These are phyloP conservation scores for Zoysia japonica DNA, from an alignment of 176 grass and related monocot genomes.

Conservation along the genomic window DNA sequence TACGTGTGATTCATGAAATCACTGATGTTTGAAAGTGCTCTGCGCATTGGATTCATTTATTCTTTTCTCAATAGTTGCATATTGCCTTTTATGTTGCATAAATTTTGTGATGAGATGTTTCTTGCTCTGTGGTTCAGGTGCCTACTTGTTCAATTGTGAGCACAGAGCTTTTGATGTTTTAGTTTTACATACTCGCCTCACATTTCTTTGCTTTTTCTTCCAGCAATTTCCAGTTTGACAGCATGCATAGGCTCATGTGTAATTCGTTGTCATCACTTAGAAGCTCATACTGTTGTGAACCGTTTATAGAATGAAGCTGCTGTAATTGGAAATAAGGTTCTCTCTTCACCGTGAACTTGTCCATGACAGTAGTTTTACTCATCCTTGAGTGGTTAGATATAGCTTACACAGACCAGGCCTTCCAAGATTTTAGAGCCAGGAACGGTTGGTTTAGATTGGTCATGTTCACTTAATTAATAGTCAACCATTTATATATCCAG, in stretches of 20 bases:
- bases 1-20: neutral
- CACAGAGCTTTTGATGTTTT: neutral
- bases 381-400: neutral
- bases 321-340: neutral
- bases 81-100: neutral
- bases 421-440: neutral
- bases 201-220: neutral
- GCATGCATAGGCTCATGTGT: neutral
- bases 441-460: neutral
- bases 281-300: neutral
- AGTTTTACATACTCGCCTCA: neutral
- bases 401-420: neutral
- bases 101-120: too few species aligned
- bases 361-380: neutral
- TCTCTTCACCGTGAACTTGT: neutral
- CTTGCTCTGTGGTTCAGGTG: too few species aligned
- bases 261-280: neutral
- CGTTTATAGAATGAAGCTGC: neutral
- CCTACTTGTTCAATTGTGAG: too few species aligned
- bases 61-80: neutral
- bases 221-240: neutral
- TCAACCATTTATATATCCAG: too few species aligned
- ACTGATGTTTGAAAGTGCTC: neutral
- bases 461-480: neutral
- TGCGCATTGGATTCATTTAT: neutral